Conservation (phyloP, 805 yeast genomes). For the Candida maesae region DNA sequence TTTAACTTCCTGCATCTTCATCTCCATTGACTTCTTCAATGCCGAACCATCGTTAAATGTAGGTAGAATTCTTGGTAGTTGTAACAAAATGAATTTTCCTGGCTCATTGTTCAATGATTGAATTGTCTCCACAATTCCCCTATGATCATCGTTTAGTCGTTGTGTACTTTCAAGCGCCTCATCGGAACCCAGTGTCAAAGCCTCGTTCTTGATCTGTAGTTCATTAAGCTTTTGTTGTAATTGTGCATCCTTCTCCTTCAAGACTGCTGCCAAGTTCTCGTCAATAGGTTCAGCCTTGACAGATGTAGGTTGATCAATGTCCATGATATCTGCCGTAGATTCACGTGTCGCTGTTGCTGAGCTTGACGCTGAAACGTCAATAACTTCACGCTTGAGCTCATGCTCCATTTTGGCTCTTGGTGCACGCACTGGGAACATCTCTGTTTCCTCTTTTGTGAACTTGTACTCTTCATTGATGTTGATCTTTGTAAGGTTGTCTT, state of each 20-base stretch:
- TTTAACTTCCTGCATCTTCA: slow-evolving; percentile 15
- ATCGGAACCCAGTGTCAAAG: slow-evolving; percentile 28
- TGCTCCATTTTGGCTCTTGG: slow-evolving; percentile 51
- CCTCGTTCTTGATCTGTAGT: slow-evolving; percentile 26
- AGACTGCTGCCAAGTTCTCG: slow-evolving; percentile 14
- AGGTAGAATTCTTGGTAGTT: slow-evolving; percentile 37
- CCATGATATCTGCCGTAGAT: slow-evolving; percentile 21
- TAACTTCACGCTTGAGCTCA: slow-evolving; percentile 7
- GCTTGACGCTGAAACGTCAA: slow-evolving; percentile 2
- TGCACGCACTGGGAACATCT: slow-evolving; percentile 70
- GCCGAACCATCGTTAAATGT: slow-evolving; percentile 25
- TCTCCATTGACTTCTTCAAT: slow-evolving; percentile 6
- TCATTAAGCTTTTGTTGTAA: slow-evolving; percentile 29
- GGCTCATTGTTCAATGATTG: slow-evolving; percentile 29
- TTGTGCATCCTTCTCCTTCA: slow-evolving; percentile 25
- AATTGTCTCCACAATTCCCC: slow-evolving; percentile 30
- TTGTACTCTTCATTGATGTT: slow-evolving; percentile 62
- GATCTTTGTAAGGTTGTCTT: slow-evolving; percentile 43
- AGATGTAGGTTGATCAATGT: background rate
- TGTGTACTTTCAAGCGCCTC: slow-evolving; percentile 36
- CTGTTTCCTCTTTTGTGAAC: slow-evolving; percentile 44
- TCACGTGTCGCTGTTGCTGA: slow-evolving; percentile 22
- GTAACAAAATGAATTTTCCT: slow-evolving; percentile 34
- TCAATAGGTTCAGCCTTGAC: slow-evolving; percentile 24
- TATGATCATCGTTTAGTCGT: slow-evolving; percentile 37